Evolutionary conservation across 2,329 filamentous ascomycete genomes (phyloP).

Genomic region (Zymoseptoria tritici): DNA sequence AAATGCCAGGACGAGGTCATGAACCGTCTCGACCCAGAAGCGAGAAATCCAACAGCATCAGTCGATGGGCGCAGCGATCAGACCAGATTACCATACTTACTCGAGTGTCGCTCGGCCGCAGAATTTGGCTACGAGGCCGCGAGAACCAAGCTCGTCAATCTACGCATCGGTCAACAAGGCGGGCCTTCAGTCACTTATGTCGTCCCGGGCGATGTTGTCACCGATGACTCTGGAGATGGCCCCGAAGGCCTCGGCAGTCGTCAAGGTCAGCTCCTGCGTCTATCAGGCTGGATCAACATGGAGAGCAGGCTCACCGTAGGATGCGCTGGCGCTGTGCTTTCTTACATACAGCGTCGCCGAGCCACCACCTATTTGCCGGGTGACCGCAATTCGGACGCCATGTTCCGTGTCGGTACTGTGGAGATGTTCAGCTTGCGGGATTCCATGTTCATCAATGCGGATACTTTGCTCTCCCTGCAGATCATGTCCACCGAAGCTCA

Average conservation of each 20-base stretch:
- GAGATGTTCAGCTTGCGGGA: constrained; percentile 66
- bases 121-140: constrained; percentile 67
- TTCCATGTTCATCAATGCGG: constrained; percentile 69
- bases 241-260: constrained; percentile 44
- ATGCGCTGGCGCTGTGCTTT: constrained; percentile 81
- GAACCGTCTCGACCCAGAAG: constrained; percentile 38
- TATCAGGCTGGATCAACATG: constrained; percentile 65
- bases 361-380: constrained; percentile 56
- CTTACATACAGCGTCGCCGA: constrained; percentile 64
- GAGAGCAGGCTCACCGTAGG: constrained; percentile 68
- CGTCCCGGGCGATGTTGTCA: constrained; percentile 50
- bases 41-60: constrained; percentile 22
- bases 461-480: constrained; percentile 75
- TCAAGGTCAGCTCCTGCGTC: constrained; percentile 58
- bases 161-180: constrained; percentile 46
- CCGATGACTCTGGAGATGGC: constrained; percentile 33
- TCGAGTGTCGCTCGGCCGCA: constrained; percentile 61
- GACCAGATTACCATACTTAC: constrained; percentile 49
- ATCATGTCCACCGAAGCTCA: constrained; percentile 77
- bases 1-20: constrained; percentile 46
- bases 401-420: constrained; percentile 56
- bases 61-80: constrained; percentile 33
- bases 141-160: constrained; percentile 55
- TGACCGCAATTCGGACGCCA: constrained; percentile 45
- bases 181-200: constrained; percentile 49